Percentiles rank a stretch among this genome's conserved stretches.
These are phyloP conservation scores for Micractinium sp. DNA, from an alignment of 139 green algal genomes.

Conservation along the genomic window DNA sequence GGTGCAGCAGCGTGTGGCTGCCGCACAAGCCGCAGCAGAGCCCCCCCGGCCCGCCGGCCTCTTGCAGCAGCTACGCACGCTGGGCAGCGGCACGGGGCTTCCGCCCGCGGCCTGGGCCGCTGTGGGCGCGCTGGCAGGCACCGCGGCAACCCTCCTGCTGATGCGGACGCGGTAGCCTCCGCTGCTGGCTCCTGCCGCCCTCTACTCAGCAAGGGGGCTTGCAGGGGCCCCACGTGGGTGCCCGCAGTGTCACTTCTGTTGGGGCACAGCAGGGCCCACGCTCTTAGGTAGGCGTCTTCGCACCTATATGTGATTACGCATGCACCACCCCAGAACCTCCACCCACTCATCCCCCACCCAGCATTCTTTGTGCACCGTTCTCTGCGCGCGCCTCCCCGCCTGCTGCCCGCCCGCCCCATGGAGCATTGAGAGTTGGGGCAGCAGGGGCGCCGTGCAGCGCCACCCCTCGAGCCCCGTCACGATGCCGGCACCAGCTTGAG, in stretches of 20 bases:
- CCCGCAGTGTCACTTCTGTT: no score
- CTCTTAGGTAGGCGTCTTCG: neutral
- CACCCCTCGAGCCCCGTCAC: neutral
- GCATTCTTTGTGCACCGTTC: slow-evolving; percentile 4
- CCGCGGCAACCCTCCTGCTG: neutral
- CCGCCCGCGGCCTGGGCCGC: neutral
- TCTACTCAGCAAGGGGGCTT: neutral
- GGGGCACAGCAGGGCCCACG: no score
- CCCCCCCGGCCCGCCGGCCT: neutral
- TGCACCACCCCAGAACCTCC: neutral
- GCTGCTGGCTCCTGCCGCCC: neutral
- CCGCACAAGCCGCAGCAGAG: neutral
- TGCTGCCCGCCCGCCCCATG: no score
- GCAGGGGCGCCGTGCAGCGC: neutral
- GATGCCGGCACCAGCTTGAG: neutral
- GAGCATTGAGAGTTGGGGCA: no score
- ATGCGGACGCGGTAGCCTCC: neutral
- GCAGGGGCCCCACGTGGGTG: no score
- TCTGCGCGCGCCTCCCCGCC: no score
- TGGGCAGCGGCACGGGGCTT: neutral
- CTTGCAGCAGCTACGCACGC: neutral
- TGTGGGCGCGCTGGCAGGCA: slow-evolving; percentile 8
- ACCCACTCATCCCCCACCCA: neutral
- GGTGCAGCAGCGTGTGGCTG: neutral
- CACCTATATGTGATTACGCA: neutral